Evolutionary conservation across 331 rosid genomes (phyloP).

Genomic region (Cydonia oblonga): DNA sequence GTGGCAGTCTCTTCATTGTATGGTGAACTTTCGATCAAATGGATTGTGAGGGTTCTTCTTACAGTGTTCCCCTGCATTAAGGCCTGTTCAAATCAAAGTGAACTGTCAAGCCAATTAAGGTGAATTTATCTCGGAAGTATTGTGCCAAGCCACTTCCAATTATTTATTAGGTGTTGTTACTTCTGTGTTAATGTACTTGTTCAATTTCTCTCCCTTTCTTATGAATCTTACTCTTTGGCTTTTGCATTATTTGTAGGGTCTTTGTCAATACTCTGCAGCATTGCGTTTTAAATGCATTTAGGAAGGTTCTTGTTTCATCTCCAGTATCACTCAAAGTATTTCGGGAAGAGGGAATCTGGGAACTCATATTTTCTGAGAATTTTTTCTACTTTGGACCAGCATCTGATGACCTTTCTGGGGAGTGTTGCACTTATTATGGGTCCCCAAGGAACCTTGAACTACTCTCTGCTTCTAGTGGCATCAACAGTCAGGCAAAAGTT

Average conservation of each 20-base stretch:
- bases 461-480: constrained; percentile 30
- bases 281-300: constrained; percentile 51
- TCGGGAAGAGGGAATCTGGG: constrained; percentile 83
- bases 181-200: not conserved
- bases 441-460: constrained; percentile 30
- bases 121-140: constrained; percentile 22
- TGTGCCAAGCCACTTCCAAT: not conserved
- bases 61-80: constrained; percentile 75
- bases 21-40: constrained; percentile 64
- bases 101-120: constrained; percentile 69
- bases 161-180: not conserved
- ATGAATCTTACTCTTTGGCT: not conserved
- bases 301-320: constrained; percentile 56
- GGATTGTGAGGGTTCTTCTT: constrained; percentile 72
- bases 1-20: constrained; percentile 54
- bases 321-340: constrained; percentile 56
- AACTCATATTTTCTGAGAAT: constrained; percentile 79
- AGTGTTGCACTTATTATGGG: constrained; percentile 20
- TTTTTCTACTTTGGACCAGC: constrained; percentile 66
- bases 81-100: constrained; percentile 76
- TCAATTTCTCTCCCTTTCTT: not conserved
- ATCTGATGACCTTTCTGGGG: constrained; percentile 36
- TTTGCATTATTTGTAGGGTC: constrained; percentile 43
- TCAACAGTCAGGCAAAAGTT: constrained; percentile 27
- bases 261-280: constrained; percentile 63